Evolutionary conservation across 805 yeast species (phyloP), one percentile per base, ranked within the genome.

Genomic region (Hanseniaspora vineae): DNA sequence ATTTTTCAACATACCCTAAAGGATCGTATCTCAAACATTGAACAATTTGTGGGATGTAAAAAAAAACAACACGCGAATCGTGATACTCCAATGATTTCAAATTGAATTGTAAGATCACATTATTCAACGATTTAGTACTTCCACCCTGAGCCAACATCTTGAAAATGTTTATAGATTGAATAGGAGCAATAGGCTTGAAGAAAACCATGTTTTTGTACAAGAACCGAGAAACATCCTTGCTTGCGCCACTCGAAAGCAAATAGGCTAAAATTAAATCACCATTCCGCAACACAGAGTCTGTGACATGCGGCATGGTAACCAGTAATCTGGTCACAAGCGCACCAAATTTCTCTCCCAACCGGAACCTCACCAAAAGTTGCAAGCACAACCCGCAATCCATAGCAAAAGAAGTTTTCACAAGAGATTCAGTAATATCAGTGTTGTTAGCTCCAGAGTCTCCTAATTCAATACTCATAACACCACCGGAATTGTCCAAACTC

Each of bases 21-120:
- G 65, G 65, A 61, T 92, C 98, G 61, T 81, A 81, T 53, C 97
- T 75, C 55, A 92, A 71, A 52, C 86, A 75, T 66, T 92, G 99
- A 18, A 92, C 98, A 64, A 92, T 87, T 62, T 92, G 98, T 2
- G 99, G 99, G 46, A 92, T 97, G 59, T 94, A 92, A 63, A 94
- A 92, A 68, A 94, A 92, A 0, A 96, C 86, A 52, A 83, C 67
- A 56, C 84, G 83, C 35, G 86, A 87, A 57, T 87, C 95, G 57
- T 86, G 95, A 18, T 79, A 73, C 61, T 88, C 96, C 52, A 92
- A 68, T 0, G 97, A 84, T 55, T 95, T 73, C 83, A 90, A 83
- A 13, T 95, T 82, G 59, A 81, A 92, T 65, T 92, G 99, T 50
- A 86, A 66, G 19, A 86, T 69, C 55, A 69, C 73, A 0, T 92